Evolutionary conservation across 2,329 filamentous ascomycete species (phyloP).

Genomic region (Stachybotrys chartarum): DNA sequence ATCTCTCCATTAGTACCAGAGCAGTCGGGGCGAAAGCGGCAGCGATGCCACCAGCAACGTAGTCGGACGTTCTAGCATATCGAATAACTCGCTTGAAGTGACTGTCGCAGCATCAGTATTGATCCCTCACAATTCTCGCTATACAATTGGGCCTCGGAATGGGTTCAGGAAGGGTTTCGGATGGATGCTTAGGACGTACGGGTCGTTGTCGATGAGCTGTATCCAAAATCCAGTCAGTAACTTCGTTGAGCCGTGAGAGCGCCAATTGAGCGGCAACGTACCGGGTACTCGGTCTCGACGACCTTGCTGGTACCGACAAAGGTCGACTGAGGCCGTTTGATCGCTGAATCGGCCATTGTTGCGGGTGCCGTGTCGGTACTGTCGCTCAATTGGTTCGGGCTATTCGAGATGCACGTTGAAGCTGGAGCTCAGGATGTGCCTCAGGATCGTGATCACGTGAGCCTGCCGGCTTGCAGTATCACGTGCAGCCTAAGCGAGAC

Average conservation of each 20-base stretch:
- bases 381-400: constrained; percentile 19
- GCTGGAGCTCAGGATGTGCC: constrained; percentile 17
- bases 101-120: constrained; percentile 40
- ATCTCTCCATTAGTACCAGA: constrained; percentile 73
- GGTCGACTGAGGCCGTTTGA: constrained; percentile 26
- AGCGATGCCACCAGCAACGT: constrained; percentile 59
- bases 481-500: constrained; percentile 14
- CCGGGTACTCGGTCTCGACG: constrained; percentile 77
- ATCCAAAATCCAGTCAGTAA: constrained; percentile 15
- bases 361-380: constrained; percentile 17
- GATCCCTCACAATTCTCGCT: background rate
- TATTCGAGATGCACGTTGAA: constrained; percentile 14
- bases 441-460: constrained; percentile 11
- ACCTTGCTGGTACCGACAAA: constrained; percentile 56
- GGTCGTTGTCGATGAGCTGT: constrained; percentile 98
- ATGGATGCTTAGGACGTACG: constrained; percentile 22
- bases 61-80: constrained; percentile 85
- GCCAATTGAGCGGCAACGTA: constrained; percentile 39
- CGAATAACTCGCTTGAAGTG: constrained; percentile 85
- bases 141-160: constrained; percentile 1
- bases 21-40: constrained; percentile 66
- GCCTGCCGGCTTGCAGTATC: constrained; percentile 5
- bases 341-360: constrained; percentile 31
- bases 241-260: constrained; percentile 9
- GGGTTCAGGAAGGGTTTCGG: background rate